Conservation (phyloP, 1,139 yeast genomes). For the Saccharomycopsis crataegensis region DNA sequence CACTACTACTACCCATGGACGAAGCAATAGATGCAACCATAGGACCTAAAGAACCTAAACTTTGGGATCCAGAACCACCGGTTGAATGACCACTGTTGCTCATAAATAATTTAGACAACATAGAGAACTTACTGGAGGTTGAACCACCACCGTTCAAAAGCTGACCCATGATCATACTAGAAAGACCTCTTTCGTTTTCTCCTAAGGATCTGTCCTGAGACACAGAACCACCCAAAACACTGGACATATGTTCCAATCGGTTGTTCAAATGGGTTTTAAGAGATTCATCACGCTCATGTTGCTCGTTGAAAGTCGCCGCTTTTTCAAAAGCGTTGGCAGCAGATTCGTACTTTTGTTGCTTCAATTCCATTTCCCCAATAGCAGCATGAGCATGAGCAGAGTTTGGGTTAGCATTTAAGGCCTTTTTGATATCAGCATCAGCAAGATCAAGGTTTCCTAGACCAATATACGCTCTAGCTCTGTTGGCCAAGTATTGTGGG, state of each 20-base stretch:
- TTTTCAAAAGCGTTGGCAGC: conserved; percentile 15
- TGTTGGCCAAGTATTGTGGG: conserved; percentile 12
- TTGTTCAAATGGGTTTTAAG: conserved; percentile 7
- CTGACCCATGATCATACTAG: conserved; percentile 8
- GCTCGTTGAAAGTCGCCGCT: conserved; percentile 10
- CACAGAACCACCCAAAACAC: conserved; percentile 13
- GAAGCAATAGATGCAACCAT: conserved; percentile 16
- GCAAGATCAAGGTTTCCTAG: conserved; percentile 12
- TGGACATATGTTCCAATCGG: conserved; percentile 5
- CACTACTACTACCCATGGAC: not conserved
- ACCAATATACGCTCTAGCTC: conserved; percentile 16
- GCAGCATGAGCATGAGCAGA: conserved; percentile 14
- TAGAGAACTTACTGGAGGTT: conserved; percentile 9
- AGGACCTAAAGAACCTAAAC: conserved; percentile 16
- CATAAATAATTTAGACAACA: conserved; percentile 13
- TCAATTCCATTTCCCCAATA: conserved; percentile 10
- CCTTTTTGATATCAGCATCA: not conserved
- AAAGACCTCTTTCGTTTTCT: conserved; percentile 16
- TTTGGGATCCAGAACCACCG: conserved; percentile 13
- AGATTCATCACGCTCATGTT: not conserved
- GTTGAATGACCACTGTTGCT: conserved; percentile 1
- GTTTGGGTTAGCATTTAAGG: not conserved
- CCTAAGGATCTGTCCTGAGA: conserved; percentile 16
- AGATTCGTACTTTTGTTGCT: conserved; percentile 8
- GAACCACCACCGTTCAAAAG: conserved; percentile 10